These are phyloP conservation scores for Fomitopsis schrenkii DNA, from an alignment of 1,284 basidiomycete species.

Conservation along the genomic window DNA sequence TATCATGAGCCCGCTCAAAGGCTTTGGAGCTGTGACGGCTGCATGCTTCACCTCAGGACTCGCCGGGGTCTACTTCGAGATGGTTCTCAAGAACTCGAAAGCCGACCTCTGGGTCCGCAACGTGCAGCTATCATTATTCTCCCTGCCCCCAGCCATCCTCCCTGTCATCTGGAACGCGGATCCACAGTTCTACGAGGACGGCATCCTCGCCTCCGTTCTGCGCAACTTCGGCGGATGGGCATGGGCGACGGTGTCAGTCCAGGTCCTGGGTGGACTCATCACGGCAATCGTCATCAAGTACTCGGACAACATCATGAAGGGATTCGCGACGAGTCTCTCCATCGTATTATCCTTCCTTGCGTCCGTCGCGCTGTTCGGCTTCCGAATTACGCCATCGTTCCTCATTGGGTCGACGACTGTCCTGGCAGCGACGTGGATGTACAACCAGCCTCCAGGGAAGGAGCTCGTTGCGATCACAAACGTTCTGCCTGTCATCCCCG, in stretches of 20 bases:
- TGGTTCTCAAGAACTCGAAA: conserved; percentile 90
- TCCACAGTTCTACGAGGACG: background rate
- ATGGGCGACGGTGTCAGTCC: conserved; percentile 86
- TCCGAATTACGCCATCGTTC: conserved; percentile 84
- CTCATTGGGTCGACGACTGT: conserved; percentile 83
- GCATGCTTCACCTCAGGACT: conserved; percentile 96
- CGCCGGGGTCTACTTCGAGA: conserved; percentile 99
- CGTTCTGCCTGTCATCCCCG: conserved; percentile 28
- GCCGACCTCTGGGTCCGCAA: conserved; percentile 97
- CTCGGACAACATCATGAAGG: conserved; percentile 89
- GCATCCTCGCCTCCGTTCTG: conserved; percentile 30
- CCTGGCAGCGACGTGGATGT: conserved; percentile 85
- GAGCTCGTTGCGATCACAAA: conserved; percentile 39
- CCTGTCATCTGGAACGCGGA: conserved; percentile 46
- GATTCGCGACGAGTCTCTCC: conserved; percentile 91
- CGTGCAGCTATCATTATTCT: conserved; percentile 94
- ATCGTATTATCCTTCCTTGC: conserved; percentile 95
- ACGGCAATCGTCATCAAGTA: conserved; percentile 90
- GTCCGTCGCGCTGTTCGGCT: conserved; percentile 86
- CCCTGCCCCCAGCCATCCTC: conserved; percentile 83
- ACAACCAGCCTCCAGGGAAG: conserved; percentile 58
- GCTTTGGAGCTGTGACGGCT: conserved; percentile 83
- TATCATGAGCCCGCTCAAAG: conserved; percentile 78
- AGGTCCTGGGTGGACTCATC: conserved; percentile 90
- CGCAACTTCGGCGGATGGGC: conserved; percentile 89